Evolutionary conservation across 2,329 filamentous ascomycete species (phyloP), one percentile per base, ranked within the genome.

Genomic region (Xylariaceae sp.): DNA sequence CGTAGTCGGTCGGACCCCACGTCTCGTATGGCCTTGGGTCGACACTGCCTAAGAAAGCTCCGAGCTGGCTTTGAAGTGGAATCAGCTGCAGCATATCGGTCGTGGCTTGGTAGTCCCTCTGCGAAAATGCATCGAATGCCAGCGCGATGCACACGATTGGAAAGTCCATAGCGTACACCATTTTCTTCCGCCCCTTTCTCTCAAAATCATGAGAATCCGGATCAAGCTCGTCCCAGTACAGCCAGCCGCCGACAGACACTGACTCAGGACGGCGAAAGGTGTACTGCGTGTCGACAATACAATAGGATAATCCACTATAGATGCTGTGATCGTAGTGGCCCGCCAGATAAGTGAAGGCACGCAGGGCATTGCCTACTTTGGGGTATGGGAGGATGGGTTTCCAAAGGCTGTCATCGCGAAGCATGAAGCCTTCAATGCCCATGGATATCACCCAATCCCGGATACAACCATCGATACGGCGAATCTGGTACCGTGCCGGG

Each of bases 81-180:
- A 51, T 35, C 16, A 34, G 22, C 11, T 35, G 37, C 6, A 39
- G 36, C 28, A 51, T 30, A 7, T 41, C 13, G 2, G 34, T 29
- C 34, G 32, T 33, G 15, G 44, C 35, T 18, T 43, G 41, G 9
- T 41, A 35, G 37, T 56, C 47, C 16, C 53, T 38, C 1, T 42
- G 18, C 4, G 46, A 30, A 35, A 46, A 38, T 30, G 47, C 49
- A 39, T 63, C 60, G 38, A 54, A 60, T 3, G 56, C 49, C 15
- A 62, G 44, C 2, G 57, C 59, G 17, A 63, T 39, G 9, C 53
- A 59, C 2, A 59, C 58, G 8, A 61, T 49, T 1, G 58, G 57
- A 36, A 63, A 62, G 37, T 61, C 59, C 60, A 63, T 63, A 34
- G 54, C 39, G 39, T 54, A 54, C 2, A 58, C 50, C 19, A 61